phyloP scores from a whole-genome alignment of 495 filamentous ascomycete species.

The Penicillium desertorum region DNA sequence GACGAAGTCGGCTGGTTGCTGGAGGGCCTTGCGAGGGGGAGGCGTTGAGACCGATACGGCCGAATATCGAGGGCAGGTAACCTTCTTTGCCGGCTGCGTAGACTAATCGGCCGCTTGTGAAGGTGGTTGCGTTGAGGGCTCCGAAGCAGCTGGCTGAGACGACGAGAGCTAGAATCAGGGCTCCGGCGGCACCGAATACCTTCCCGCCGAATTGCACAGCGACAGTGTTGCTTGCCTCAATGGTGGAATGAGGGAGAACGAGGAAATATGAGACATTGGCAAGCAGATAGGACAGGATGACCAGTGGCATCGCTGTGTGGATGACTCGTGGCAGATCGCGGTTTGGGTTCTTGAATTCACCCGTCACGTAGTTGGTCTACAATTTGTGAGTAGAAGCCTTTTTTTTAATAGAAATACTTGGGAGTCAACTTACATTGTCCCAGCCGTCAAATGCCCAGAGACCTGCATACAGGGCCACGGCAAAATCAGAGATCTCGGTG shows the following conservation, averaged over 20 bases:
- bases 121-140: constrained; percentile 90
- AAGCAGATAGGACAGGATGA: constrained; percentile 85
- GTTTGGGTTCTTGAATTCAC: constrained; percentile 88
- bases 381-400: constrained; percentile 10
- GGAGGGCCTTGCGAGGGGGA: constrained; percentile 31
- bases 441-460: constrained; percentile 98
- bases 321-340: constrained; percentile 93
- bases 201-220: constrained; percentile 90
- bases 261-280: constrained; percentile 94
- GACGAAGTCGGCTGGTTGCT: constrained; percentile 48
- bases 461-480: constrained; percentile 90
- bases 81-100: constrained; percentile 96
- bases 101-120: constrained; percentile 87
- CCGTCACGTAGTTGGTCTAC: constrained; percentile 94
- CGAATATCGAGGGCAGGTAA: constrained; percentile 82
- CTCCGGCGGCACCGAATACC: constrained; percentile 82
- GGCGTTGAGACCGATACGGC: constrained; percentile 72
- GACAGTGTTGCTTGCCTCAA: constrained; percentile 85
- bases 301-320: constrained; percentile 93
- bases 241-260: constrained; percentile 76
- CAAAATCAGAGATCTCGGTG: constrained; percentile 76
- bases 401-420: not conserved
- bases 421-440: constrained; percentile 77
- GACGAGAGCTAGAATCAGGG: constrained; percentile 82
- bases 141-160: constrained; percentile 89